Evolutionary conservation across 1,284 basidiomycete species (phyloP).

Genomic region (Neonothopanus nambi): DNA sequence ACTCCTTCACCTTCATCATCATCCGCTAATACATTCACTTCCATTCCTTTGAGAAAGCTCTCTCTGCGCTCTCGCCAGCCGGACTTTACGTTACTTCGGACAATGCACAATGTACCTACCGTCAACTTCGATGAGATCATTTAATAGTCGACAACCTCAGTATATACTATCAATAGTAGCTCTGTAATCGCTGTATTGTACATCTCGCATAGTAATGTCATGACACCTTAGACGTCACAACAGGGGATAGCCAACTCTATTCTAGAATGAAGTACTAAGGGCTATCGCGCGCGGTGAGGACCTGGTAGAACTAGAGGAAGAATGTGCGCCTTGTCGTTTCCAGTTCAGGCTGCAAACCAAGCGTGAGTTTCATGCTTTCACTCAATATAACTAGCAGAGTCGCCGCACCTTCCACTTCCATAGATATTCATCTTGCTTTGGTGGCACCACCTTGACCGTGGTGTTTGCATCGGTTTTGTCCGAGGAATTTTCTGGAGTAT

Average conservation of each 20-base stretch:
- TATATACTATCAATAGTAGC: background rate
- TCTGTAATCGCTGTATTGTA: too few relatives aligned
- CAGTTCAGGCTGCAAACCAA: conserved; percentile 60
- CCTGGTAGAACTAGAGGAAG: conserved; percentile 52
- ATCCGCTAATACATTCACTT: conserved; percentile 24
- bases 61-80: background rate
- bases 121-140: background rate
- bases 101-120: background rate
- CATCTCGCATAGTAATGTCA: too few relatives aligned
- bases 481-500: background rate
- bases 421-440: conserved; percentile 68
- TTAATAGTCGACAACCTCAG: background rate
- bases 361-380: conserved; percentile 14
- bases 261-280: too few relatives aligned
- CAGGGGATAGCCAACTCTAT: too few relatives aligned
- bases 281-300: too few relatives aligned
- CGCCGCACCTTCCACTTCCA: conserved; percentile 80
- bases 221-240: too few relatives aligned
- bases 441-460: conserved; percentile 39
- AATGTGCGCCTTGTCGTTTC: conserved; percentile 80
- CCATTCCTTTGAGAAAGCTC: conserved; percentile 16
- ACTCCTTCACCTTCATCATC: conserved; percentile 15
- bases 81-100: background rate
- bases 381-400: conserved; percentile 1
- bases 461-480: conserved; percentile 18